A percentile compares a stretch with the other conserved stretches of the same genome.
Evolutionary conservation across 371 early-diverging fungal genomes (phyloP).

Genomic region (Fennellomyces sp.): DNA sequence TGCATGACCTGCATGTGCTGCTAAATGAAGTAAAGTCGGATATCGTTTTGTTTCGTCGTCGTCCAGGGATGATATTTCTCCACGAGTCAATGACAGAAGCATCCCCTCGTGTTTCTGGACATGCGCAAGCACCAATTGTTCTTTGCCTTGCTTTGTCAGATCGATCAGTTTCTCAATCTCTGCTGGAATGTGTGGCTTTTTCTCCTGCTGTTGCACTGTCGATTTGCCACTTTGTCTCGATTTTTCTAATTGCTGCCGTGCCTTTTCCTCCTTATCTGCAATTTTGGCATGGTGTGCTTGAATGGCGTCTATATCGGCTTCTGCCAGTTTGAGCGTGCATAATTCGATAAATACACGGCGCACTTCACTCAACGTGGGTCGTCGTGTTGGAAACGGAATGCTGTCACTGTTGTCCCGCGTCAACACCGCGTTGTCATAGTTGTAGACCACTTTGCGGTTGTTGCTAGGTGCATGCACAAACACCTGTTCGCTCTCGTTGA

Average conservation of each 20-base stretch:
- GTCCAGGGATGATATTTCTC: slow-evolving; percentile 11
- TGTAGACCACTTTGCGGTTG: slow-evolving; percentile 63
- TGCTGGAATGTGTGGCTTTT: slow-evolving; percentile 14
- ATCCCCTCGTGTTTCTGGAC: slow-evolving; percentile 36
- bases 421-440: slow-evolving; percentile 67
- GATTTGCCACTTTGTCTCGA: slow-evolving; percentile 14
- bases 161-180: slow-evolving; percentile 41
- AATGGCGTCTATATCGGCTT: slow-evolving; percentile 41
- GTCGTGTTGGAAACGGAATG: slow-evolving; percentile 77
- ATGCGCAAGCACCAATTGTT: slow-evolving; percentile 40
- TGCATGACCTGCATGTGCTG: slow-evolving; percentile 56
- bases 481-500: slow-evolving; percentile 58
- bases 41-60: slow-evolving; percentile 50
- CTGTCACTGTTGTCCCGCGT: slow-evolving; percentile 54
- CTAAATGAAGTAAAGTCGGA: slow-evolving; percentile 76
- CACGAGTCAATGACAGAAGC: slow-evolving; percentile 5
- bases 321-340: slow-evolving; percentile 54
- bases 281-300: slow-evolving; percentile 26
- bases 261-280: slow-evolving; percentile 28
- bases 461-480: slow-evolving; percentile 71
- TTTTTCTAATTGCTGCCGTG: slow-evolving; percentile 30
- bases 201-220: neutral
- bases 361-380: slow-evolving; percentile 76
- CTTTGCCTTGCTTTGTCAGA: slow-evolving; percentile 61
- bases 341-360: slow-evolving; percentile 53